Evolutionary conservation across 2,329 filamentous ascomycete species (phyloP).

Genomic region (Neofusicoccum ribis): DNA sequence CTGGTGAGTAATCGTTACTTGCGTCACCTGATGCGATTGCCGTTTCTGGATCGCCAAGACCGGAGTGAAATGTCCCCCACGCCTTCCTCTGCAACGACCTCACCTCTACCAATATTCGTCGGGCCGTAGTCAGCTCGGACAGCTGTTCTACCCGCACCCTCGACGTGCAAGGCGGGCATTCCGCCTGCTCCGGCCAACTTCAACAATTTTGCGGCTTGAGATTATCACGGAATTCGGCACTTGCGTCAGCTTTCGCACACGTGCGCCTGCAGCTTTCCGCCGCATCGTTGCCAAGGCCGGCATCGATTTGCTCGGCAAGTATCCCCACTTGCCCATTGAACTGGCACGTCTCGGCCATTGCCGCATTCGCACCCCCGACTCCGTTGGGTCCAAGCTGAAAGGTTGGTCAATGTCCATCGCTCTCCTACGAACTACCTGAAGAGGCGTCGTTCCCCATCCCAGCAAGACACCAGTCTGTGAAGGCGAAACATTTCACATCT

Average conservation of each 20-base stretch:
- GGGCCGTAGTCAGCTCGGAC: neutral
- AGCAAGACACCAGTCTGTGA: neutral
- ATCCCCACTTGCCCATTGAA: neutral
- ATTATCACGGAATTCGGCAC: conserved; percentile 9
- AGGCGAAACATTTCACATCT: no score
- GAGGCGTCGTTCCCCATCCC: neutral
- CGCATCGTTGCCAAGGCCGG: conserved; percentile 3
- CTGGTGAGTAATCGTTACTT: neutral
- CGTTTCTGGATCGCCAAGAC: conserved; percentile 6
- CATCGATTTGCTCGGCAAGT: neutral
- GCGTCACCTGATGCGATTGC: conserved; percentile 3
- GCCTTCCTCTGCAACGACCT: neutral
- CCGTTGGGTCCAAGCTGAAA: neutral
- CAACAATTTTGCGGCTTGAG: neutral
- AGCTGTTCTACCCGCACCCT: neutral
- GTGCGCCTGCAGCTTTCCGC: conserved; percentile 13
- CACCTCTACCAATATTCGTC: neutral
- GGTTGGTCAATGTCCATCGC: neutral
- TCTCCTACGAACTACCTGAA: neutral
- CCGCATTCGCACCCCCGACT: neutral
- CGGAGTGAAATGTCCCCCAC: neutral
- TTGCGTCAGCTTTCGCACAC: conserved; percentile 1
- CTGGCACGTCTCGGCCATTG: neutral
- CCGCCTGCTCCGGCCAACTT: neutral
- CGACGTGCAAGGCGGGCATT: neutral